phyloP scores from a whole-genome alignment of 2,329 filamentous ascomycete species.

The Aspergillus uvarum region DNA sequence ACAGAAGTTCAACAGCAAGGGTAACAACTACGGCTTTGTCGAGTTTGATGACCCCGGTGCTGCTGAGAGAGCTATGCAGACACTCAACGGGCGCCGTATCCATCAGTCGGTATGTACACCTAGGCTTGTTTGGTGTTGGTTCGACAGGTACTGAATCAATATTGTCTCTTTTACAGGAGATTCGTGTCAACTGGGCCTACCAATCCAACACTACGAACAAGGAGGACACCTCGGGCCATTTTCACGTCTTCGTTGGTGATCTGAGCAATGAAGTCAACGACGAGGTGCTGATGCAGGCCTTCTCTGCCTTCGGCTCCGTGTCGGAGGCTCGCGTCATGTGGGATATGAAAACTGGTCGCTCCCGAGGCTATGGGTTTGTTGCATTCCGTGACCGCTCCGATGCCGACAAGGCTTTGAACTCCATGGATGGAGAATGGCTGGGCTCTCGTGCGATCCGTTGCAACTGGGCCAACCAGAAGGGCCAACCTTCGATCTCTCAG shows the following conservation, averaged over 20 bases:
- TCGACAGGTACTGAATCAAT: slow-evolving; percentile 1
- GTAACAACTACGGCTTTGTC: slow-evolving; percentile 98
- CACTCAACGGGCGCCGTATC: slow-evolving; percentile 89
- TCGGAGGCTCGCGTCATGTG: slow-evolving; percentile 99
- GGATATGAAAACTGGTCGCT: slow-evolving; percentile 99
- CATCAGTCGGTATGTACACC: slow-evolving; percentile 77
- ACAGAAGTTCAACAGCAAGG: slow-evolving; percentile 69
- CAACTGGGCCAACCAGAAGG: slow-evolving; percentile 99
- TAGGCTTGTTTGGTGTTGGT: not conserved
- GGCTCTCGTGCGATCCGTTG: slow-evolving; percentile 96
- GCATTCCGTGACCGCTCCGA: slow-evolving; percentile 92
- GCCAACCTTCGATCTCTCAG: slow-evolving; percentile 97
- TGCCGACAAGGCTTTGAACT: slow-evolving; percentile 91
- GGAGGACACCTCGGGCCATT: slow-evolving; percentile 96
- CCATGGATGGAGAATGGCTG: slow-evolving; percentile 99
- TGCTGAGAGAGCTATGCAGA: slow-evolving; percentile 95
- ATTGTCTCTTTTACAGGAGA: slow-evolving; percentile 65
- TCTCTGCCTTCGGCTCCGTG: slow-evolving; percentile 91
- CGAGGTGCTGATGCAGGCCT: slow-evolving; percentile 87
- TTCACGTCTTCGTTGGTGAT: slow-evolving; percentile 98
- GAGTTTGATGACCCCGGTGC: slow-evolving; percentile 98
- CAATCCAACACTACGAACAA: slow-evolving; percentile 93
- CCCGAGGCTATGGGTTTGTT: slow-evolving; percentile 95
- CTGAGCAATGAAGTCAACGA: slow-evolving; percentile 98
- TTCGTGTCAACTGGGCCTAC: slow-evolving; percentile 99